phyloP scores from a whole-genome alignment of 805 yeast species.

The Candida tallmaniae region DNA sequence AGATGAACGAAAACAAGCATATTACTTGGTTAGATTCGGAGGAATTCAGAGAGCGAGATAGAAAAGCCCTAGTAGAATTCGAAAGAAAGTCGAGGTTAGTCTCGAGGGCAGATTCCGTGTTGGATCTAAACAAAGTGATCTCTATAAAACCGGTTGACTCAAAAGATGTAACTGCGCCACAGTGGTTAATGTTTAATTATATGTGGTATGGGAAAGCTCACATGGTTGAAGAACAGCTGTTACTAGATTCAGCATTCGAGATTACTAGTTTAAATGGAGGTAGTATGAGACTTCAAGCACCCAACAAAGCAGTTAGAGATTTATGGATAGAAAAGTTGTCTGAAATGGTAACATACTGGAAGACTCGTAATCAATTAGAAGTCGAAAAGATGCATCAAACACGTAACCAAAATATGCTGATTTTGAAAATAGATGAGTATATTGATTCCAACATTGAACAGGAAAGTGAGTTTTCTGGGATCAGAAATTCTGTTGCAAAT shows the following conservation, averaged over 20 bases:
- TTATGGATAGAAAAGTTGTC: constrained; percentile 62
- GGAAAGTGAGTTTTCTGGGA: constrained; percentile 35
- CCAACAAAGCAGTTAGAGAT: constrained; percentile 42
- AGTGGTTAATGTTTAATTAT: constrained; percentile 21
- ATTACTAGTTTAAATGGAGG: constrained; percentile 46
- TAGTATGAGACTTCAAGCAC: constrained; percentile 51
- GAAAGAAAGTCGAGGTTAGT: constrained; percentile 57
- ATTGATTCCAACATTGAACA: constrained; percentile 52
- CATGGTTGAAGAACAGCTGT: constrained; percentile 20
- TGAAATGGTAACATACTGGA: constrained; percentile 57
- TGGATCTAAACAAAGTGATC: constrained; percentile 53
- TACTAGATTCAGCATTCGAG: constrained; percentile 49
- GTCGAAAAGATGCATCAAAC: constrained; percentile 27
- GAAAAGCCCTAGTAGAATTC: constrained; percentile 57
- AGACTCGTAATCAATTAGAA: constrained; percentile 37
- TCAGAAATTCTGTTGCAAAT: constrained; percentile 54
- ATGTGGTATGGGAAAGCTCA: constrained; percentile 27
- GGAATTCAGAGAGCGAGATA: constrained; percentile 47
- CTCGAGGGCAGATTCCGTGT: constrained; percentile 52
- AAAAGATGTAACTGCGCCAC: constrained; percentile 18
- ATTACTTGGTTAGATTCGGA: constrained; percentile 54
- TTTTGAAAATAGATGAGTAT: constrained; percentile 49
- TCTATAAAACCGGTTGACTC: constrained; percentile 31
- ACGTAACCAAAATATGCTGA: constrained; percentile 42
- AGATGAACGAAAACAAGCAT: constrained; percentile 45